Percentiles rank a stretch among this genome's conserved stretches.
Evolutionary conservation across 305 asterid genomes (phyloP).

Genomic region (Solanum hybrid): DNA sequence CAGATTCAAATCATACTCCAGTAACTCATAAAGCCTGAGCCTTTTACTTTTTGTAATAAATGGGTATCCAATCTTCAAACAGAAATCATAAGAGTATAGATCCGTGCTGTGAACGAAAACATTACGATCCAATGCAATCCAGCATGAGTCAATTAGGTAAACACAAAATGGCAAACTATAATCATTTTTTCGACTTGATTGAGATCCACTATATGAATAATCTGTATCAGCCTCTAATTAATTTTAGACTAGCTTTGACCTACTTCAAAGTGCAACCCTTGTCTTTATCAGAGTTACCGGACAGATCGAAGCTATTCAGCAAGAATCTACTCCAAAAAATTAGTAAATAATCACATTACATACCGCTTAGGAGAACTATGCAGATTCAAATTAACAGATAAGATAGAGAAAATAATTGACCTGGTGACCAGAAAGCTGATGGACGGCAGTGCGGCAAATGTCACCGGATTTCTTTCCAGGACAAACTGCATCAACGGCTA

Average conservation of each 20-base stretch:
- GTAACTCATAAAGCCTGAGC: not conserved
- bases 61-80: not conserved
- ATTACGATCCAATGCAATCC: not conserved
- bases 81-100: not conserved
- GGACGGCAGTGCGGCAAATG: constrained; percentile 74
- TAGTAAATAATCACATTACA: not conserved
- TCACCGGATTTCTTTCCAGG: constrained; percentile 91
- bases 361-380: not conserved
- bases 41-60: not conserved
- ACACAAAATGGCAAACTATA: not conserved
- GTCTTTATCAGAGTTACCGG: not conserved
- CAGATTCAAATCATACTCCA: not conserved
- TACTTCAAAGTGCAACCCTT: not conserved
- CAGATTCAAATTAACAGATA: not conserved
- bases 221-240: not conserved
- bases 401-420: constrained; percentile 17
- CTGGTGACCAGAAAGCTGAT: constrained; percentile 62
- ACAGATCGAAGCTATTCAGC: not conserved
- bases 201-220: not conserved
- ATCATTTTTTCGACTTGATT: not conserved
- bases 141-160: not conserved
- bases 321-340: not conserved
- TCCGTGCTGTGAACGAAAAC: not conserved
- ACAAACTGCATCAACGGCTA: constrained; percentile 83
- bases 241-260: not conserved